These are phyloP conservation scores for Withania somnifera DNA, from an alignment of 305 asterid species.

Conservation along the genomic window DNA sequence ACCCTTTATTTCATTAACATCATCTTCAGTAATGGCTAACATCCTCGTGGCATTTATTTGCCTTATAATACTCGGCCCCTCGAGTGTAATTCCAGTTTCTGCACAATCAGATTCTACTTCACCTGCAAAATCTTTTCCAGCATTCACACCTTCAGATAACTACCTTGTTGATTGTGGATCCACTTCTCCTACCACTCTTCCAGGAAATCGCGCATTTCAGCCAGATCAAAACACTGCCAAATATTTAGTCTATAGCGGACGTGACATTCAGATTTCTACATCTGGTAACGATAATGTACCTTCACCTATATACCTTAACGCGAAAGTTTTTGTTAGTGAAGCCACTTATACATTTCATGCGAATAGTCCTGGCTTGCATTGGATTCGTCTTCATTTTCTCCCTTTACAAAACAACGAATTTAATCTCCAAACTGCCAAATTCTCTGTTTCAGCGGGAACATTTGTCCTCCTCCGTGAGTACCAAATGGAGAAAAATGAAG, in stretches of 20 bases:
- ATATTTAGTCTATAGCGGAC: conserved; percentile 5
- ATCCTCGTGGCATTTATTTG: conserved; percentile 42
- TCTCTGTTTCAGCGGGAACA: conserved; percentile 37
- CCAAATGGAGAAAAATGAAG: conserved; percentile 10
- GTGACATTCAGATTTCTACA: conserved; percentile 11
- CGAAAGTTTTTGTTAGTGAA: conserved; percentile 34
- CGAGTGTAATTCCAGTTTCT: neutral
- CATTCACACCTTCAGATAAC: conserved; percentile 22
- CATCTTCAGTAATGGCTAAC: conserved; percentile 13
- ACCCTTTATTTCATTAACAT: neutral
- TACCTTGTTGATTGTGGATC: conserved; percentile 26
- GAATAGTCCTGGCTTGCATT: conserved; percentile 79
- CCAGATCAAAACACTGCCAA: conserved; percentile 10
- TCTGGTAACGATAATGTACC: conserved; percentile 25
- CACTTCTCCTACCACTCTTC: conserved; percentile 12
- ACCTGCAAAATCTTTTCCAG: conserved; percentile 5
- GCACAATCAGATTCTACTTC: conserved; percentile 3
- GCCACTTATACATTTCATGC: conserved; percentile 70
- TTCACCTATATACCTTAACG: conserved; percentile 37
- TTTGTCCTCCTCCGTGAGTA: conserved; percentile 49
- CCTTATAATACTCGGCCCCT: conserved; percentile 9
- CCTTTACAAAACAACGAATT: conserved; percentile 30
- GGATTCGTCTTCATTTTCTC: conserved; percentile 74
- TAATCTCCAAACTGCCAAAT: conserved; percentile 40
- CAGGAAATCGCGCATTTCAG: conserved; percentile 13